These are phyloP conservation scores for Suillus decipiens DNA, from an alignment of 768 basidiomycete species.

Conservation along the genomic window DNA sequence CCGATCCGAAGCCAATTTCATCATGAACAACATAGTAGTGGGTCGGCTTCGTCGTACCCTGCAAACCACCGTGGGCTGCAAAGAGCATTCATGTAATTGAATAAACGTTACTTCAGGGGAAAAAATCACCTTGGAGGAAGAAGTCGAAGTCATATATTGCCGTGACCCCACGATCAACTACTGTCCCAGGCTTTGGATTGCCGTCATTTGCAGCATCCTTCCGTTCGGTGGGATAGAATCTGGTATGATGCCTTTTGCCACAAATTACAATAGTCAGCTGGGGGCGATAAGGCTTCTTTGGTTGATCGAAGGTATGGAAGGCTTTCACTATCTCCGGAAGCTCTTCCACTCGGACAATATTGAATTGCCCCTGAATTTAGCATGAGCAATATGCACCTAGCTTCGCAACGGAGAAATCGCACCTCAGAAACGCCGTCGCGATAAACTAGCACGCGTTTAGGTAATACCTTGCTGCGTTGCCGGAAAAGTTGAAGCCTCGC, in stretches of 20 bases:
- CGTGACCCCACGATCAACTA: constrained; percentile 56
- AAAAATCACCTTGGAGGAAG: constrained; percentile 48
- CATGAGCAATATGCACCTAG: constrained; percentile 16
- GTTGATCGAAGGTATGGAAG: constrained; percentile 40
- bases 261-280: constrained; percentile 55
- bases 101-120: neutral
- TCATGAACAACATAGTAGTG: constrained; percentile 60
- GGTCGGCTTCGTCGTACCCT: constrained; percentile 50
- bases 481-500: constrained; percentile 46
- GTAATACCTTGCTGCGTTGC: constrained; percentile 37
- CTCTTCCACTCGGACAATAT: constrained; percentile 45
- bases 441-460: constrained; percentile 52
- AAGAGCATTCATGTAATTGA: neutral
- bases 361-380: constrained; percentile 46
- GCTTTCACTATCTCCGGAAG: constrained; percentile 44
- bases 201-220: constrained; percentile 44
- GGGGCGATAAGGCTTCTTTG: constrained; percentile 42
- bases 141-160: constrained; percentile 58
- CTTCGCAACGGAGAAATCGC: constrained; percentile 9
- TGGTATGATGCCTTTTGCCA: constrained; percentile 60
- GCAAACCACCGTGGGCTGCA: constrained; percentile 46
- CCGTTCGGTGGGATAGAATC: constrained; percentile 53
- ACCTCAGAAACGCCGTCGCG: constrained; percentile 84
- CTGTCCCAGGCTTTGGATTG: constrained; percentile 54
- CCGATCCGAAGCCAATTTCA: constrained; percentile 50